These are phyloP conservation scores for Phialophora expanda DNA, from an alignment of 2,329 filamentous ascomycete genomes.

Conservation along the genomic window DNA sequence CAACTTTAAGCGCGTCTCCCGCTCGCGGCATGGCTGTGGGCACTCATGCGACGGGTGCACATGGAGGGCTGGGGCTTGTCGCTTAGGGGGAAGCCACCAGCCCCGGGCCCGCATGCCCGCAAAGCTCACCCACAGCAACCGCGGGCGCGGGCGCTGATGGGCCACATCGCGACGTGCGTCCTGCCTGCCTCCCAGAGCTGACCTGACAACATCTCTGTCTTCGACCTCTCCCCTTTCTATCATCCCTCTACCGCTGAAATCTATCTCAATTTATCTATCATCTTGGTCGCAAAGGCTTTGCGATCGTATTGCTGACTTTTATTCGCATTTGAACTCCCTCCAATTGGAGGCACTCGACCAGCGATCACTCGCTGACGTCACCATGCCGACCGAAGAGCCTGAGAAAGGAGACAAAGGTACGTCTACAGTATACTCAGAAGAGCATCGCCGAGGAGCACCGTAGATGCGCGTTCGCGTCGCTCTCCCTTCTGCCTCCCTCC, in stretches of 20 bases:
- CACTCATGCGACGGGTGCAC: neutral
- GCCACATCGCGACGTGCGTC: conserved; percentile 8
- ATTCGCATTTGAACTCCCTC: conserved; percentile 1
- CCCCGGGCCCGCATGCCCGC: neutral
- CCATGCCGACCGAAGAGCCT: conserved; percentile 55
- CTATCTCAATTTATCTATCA: conserved; percentile 13
- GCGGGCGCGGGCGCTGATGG: conserved; percentile 14
- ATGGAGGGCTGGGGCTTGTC: conserved; percentile 7
- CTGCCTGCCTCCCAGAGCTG: conserved; percentile 12
- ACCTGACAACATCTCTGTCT: conserved; percentile 14
- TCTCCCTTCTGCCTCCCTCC: neutral
- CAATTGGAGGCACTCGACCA: conserved; percentile 1
- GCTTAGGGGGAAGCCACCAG: conserved; percentile 9
- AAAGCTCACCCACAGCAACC: conserved; percentile 16
- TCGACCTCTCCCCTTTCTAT: conserved; percentile 14
- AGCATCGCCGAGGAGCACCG: neutral
- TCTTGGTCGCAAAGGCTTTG: conserved; percentile 31
- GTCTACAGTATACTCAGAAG: conserved; percentile 26
- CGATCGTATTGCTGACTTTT: conserved; percentile 22
- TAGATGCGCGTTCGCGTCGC: conserved; percentile 3
- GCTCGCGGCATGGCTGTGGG: neutral
- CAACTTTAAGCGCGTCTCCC: neutral
- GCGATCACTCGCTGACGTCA: conserved; percentile 34
- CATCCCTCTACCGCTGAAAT: conserved; percentile 16
- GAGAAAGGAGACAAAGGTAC: conserved; percentile 59